phyloP scores from a whole-genome alignment of 2,329 filamentous ascomycete genomes.

The Nemania sp. region DNA sequence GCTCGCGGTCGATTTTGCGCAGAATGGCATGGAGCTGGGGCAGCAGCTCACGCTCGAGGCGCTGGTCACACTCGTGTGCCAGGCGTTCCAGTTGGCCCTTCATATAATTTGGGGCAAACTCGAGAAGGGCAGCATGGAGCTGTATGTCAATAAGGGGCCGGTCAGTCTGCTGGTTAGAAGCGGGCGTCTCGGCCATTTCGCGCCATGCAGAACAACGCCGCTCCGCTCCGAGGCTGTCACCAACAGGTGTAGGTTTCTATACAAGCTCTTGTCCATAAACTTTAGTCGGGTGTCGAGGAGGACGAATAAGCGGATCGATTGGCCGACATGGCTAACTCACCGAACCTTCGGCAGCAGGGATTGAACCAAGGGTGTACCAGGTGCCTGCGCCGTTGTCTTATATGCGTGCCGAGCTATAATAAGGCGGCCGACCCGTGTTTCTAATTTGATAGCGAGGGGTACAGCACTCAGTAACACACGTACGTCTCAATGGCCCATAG shows the following conservation, averaged over 20 bases:
- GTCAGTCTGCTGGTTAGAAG: slow-evolving; percentile 14
- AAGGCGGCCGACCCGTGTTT: neutral
- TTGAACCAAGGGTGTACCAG: neutral
- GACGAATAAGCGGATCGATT: neutral
- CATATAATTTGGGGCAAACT: slow-evolving; percentile 33
- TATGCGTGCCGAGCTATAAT: neutral
- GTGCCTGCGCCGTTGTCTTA: neutral
- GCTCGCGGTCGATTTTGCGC: slow-evolving; percentile 33
- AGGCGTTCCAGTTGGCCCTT: slow-evolving; percentile 34
- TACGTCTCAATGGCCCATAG: neutral
- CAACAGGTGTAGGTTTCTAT: neutral
- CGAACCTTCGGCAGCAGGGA: no score
- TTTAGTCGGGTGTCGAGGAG: neutral
- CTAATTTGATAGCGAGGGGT: no score
- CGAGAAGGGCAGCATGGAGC: slow-evolving; percentile 32
- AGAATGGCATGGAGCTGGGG: slow-evolving; percentile 33
- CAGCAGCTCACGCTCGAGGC: slow-evolving; percentile 32
- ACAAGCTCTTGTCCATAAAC: neutral
- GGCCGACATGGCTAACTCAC: no score
- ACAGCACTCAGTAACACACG: no score
- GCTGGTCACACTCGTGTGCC: slow-evolving; percentile 32
- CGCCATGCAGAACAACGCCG: slow-evolving; percentile 15
- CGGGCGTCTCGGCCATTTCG: slow-evolving; percentile 27
- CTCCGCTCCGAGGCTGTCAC: slow-evolving; percentile 1
- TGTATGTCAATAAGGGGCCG: slow-evolving; percentile 19